Evolutionary conservation across 805 yeast species (phyloP).

Genomic region (Nakazawaea wyomingensis): DNA sequence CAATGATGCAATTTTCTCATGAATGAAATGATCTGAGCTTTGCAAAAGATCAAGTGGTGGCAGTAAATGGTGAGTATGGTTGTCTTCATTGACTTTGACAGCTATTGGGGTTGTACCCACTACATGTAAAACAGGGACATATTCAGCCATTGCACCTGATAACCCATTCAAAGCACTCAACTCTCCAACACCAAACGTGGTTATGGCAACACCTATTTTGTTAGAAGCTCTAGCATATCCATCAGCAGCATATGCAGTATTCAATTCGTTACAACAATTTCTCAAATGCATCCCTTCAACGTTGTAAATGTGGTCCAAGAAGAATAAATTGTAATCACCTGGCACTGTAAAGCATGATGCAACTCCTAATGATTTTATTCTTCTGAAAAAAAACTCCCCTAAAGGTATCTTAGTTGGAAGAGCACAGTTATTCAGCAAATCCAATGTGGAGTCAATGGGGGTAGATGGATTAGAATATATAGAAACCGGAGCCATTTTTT

Average conservation of each 20-base stretch:
- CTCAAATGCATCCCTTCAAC: slow-evolving; percentile 56
- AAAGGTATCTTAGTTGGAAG: slow-evolving; percentile 34
- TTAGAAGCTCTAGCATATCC: slow-evolving; percentile 71
- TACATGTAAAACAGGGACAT: slow-evolving; percentile 72
- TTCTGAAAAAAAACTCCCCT: slow-evolving; percentile 60
- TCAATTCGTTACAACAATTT: slow-evolving; percentile 85
- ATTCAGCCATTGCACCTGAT: slow-evolving; percentile 79
- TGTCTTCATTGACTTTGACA: slow-evolving; percentile 17
- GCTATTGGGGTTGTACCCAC: slow-evolving; percentile 68
- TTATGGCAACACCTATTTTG: slow-evolving; percentile 58
- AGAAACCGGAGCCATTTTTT: slow-evolving; percentile 10
- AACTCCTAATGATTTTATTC: slow-evolving; percentile 52
- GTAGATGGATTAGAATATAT: slow-evolving; percentile 2
- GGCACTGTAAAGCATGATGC: slow-evolving; percentile 72
- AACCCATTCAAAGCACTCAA: slow-evolving; percentile 79
- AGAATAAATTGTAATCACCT: slow-evolving; percentile 66
- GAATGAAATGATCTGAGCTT: slow-evolving; percentile 62
- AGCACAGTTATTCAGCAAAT: neutral
- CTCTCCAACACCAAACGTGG: slow-evolving; percentile 91
- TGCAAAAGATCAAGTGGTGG: slow-evolving; percentile 42
- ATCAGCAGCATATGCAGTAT: slow-evolving; percentile 87
- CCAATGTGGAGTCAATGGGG: neutral
- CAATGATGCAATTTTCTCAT: slow-evolving; percentile 54
- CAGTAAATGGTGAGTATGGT: slow-evolving; percentile 55
- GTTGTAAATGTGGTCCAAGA: slow-evolving; percentile 64